Base-by-base conservation (phyloP, 1,284 basidiomycete genomes). In the Peniophora sp. region DNA sequence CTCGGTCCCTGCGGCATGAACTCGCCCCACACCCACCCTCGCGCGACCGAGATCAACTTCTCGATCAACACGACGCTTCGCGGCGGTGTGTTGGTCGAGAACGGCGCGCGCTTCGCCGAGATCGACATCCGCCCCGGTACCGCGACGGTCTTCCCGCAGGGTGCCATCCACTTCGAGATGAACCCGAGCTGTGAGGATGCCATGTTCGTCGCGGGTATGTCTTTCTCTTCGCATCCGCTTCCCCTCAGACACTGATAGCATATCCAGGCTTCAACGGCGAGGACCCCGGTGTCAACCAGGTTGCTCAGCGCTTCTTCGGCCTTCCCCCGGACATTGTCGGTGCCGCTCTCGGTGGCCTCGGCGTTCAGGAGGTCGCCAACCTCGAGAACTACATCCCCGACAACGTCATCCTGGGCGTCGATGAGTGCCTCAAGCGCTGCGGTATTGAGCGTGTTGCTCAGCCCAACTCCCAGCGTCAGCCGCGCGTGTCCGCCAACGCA, bases 81-180 rank as follows among this genome's bases (percentile, higher is more conserved):
- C 25, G 60, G 58, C 5, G 68, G 68, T 38, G 63, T 67, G 56
- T 58, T 70, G 50, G 57, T 59, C 2, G 68, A 70, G 60, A 69
- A 68, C 53, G 63, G 61, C 25, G 62, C 58, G 3, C 64, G 67
- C 43, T 67, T 68, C 52, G 60, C 69, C 50, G 55, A 61, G 56
- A 67, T 65, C 52, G 60, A 58, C 34, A 53, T 70, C 25, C 53
- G 59, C 12, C 57, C 63, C 1, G 67, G 67, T 11, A 55, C 58
- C 8, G 68, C 61, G n/a, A 64, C 61, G n/a, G 51, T 70, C 47
- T 65, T 69, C 57, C 66, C 65, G 20, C 56, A 59, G 60, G 66
- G 66, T 8, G 65, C 67, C 3, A 61, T 69, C 34, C 68, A 69
- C 53, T 69, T 63, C 56, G 66, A 69, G 54, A 56, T 61, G 48